These are phyloP conservation scores for Angophora floribunda DNA, from an alignment of 345 rosid genomes.

Conservation along the genomic window DNA sequence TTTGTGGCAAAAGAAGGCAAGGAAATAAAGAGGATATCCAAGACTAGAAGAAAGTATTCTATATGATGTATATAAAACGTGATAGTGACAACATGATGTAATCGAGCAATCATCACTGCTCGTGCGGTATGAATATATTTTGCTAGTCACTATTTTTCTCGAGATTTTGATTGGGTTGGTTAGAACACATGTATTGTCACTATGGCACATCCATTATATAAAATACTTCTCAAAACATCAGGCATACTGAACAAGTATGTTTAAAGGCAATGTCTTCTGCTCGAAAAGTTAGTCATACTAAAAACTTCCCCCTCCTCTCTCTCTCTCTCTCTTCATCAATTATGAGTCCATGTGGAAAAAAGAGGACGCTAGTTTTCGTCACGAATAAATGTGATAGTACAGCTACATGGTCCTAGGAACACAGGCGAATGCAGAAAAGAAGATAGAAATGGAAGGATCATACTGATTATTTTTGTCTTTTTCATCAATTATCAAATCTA, in stretches of 20 bases:
- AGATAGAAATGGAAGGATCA: not conserved
- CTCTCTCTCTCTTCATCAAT: not conserved
- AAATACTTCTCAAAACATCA: not conserved
- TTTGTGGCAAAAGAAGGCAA: not conserved
- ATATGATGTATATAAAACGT: accelerated
- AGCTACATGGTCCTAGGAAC: not conserved
- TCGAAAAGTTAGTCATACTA: not conserved
- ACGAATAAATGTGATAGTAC: not conserved
- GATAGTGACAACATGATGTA: not conserved
- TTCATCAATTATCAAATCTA: not conserved
- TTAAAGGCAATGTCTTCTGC: not conserved
- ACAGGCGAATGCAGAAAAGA: not conserved
- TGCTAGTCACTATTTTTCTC: not conserved
- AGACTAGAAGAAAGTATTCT: not conserved
- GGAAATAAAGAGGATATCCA: not conserved
- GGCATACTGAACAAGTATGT: not conserved
- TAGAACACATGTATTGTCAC: not conserved
- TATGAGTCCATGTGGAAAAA: not conserved
- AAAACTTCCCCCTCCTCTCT: not conserved
- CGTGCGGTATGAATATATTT: not conserved
- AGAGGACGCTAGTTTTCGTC: not conserved
- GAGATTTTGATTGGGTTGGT: not conserved
- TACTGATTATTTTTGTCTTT: not conserved
- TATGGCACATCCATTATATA: not conserved
- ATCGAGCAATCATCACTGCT: not conserved